Evolutionary conservation across 139 green algal genomes (phyloP), one percentile per base, ranked within the genome.

Genomic region (Tetradesmus lagerheimii): DNA sequence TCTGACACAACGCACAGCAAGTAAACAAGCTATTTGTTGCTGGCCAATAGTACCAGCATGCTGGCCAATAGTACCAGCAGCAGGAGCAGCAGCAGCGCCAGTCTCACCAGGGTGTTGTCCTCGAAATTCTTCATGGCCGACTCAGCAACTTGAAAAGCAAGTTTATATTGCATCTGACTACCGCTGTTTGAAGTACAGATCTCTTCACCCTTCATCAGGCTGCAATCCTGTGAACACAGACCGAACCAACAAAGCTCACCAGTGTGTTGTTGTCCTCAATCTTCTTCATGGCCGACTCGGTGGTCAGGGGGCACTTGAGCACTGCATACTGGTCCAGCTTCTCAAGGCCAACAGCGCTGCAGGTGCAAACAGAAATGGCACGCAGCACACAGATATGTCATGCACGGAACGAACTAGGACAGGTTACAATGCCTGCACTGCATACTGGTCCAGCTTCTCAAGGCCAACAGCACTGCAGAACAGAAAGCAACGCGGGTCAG

Each of bases 241-340:
- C n/a, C n/a, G n/a, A n/a, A n/a, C n/a, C n/a, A n/a, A n/a, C n/a
- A n/a, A n/a, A 12, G 45, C 87, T 39, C 83, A 97, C 97, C 89
- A 99, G 94, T 35, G 98, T 99, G 97, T 99, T 99, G 97, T 99
- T 98, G 95, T 99, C 98, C 94, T 99, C 98, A 92, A 99, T 99
- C 96, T 99, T 99, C 97, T 99, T 99, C 98, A 99, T 99, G 20
- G 98, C 98, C 37, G 96, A 99, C 95, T 99, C 98, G 43, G 98
- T 99, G 47, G 98, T 99, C 79, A 99, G 92, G 71, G 98, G 98
- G 93, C 93, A 99, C 96, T 99, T 99, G 85, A 99, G 94, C 71
- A 99, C 95, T 27, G 95, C 92, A 90, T 98, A 97, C 27, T 95
- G 79, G 90, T 99, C 97, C 77, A 99, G 92, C 92, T 96, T 97